These are phyloP conservation scores for Kingdonia uniflora DNA, from an alignment of 164 flowering plant genomes.

Conservation along the genomic window DNA sequence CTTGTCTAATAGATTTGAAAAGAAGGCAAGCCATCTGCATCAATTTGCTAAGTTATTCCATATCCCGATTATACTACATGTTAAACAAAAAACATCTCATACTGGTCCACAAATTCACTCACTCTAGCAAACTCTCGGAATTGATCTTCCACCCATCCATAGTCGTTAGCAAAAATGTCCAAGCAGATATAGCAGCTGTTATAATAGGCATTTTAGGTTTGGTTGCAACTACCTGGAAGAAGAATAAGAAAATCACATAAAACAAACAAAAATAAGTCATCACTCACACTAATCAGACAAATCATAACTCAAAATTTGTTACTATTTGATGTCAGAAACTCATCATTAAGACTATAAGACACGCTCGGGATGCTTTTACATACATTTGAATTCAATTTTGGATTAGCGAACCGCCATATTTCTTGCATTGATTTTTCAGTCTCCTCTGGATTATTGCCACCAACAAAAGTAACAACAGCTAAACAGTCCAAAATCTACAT, in stretches of 20 bases:
- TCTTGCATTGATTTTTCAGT: conserved; percentile 66
- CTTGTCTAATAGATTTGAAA: conserved; percentile 65
- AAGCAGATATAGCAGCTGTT: conserved; percentile 65
- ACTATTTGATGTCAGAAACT: too few relatives aligned
- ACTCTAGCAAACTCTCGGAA: conserved; percentile 72
- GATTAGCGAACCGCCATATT: conserved; percentile 74
- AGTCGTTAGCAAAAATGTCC: conserved; percentile 82
- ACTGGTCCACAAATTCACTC: conserved; percentile 21
- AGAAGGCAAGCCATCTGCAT: conserved; percentile 61
- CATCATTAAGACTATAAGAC: neutral
- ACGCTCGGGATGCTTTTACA: conserved; percentile 7
- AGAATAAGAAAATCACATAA: neutral
- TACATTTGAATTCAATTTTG: conserved; percentile 78
- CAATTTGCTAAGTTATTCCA: conserved; percentile 1
- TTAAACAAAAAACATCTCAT: neutral
- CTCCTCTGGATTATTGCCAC: conserved; percentile 54
- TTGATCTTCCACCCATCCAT: conserved; percentile 40
- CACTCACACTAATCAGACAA: too few relatives aligned
- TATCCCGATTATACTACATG: too few relatives aligned
- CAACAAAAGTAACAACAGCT: conserved; percentile 78
- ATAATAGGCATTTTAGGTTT: conserved; percentile 48
- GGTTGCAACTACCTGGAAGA: conserved; percentile 45
- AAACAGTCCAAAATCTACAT: conserved; percentile 64
- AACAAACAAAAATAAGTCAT: neutral
- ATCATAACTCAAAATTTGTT: too few relatives aligned